These are phyloP conservation scores for Leishmania tropica DNA, from an alignment of 208 protist genomes.

Conservation along the genomic window DNA sequence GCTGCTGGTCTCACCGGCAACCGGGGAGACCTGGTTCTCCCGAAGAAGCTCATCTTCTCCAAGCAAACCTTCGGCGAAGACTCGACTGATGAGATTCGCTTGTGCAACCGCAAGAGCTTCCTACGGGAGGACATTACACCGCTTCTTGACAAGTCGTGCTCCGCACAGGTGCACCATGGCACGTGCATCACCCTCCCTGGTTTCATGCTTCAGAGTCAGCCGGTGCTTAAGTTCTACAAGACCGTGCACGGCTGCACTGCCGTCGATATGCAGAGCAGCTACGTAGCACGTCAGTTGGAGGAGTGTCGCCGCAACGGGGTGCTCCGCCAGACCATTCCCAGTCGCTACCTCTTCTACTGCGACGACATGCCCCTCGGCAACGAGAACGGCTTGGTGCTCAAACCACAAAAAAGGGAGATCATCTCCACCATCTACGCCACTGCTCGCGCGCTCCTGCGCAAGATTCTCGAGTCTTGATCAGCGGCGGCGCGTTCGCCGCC, in stretches of 20 bases:
- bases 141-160: slow-evolving; percentile 49
- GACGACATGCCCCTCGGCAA: slow-evolving; percentile 81
- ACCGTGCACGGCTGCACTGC: slow-evolving; percentile 71
- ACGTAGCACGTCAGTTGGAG: slow-evolving; percentile 75
- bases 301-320: slow-evolving; percentile 73
- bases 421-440: slow-evolving; percentile 74
- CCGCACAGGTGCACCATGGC: slow-evolving; percentile 42
- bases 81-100: slow-evolving; percentile 73
- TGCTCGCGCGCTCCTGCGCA: slow-evolving; percentile 41
- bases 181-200: slow-evolving; percentile 76
- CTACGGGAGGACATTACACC: slow-evolving; percentile 37
- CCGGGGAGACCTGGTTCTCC: slow-evolving; percentile 81
- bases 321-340: slow-evolving; percentile 42
- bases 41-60: slow-evolving; percentile 79
- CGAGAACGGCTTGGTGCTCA: slow-evolving; percentile 47
- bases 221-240: slow-evolving; percentile 82
- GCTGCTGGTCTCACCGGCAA: slow-evolving; percentile 66
- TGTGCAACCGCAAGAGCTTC: slow-evolving; percentile 62
- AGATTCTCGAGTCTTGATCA: slow-evolving; percentile 27
- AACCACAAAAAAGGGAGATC: slow-evolving; percentile 54
- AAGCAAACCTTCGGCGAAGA: slow-evolving; percentile 85
- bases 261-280: slow-evolving; percentile 90
- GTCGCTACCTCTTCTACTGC: slow-evolving; percentile 82
- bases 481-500: neutral
- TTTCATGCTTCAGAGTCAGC: slow-evolving; percentile 74